Evolutionary conservation across 2,329 filamentous ascomycete genomes (phyloP).

Genomic region (Colletotrichum eremochloae): DNA sequence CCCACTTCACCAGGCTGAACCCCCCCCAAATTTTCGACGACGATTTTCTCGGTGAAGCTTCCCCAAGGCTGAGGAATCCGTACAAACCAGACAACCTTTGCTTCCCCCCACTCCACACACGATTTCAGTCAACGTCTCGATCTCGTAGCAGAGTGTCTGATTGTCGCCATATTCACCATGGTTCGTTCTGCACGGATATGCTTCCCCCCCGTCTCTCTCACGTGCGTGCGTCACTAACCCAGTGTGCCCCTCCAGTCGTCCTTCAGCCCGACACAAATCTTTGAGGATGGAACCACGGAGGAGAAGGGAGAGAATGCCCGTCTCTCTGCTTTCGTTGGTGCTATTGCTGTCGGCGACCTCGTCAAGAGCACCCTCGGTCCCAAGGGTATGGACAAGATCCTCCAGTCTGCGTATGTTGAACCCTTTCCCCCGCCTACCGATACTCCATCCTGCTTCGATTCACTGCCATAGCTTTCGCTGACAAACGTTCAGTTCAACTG

Average conservation of each 20-base stretch:
- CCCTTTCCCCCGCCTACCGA: slow-evolving; percentile 13
- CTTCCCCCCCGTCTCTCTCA: neutral
- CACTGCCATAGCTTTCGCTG: slow-evolving; percentile 40
- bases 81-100: slow-evolving; percentile 33
- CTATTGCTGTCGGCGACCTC: slow-evolving; percentile 96
- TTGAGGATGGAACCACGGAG: slow-evolving; percentile 95
- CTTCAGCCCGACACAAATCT: slow-evolving; percentile 96
- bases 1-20: slow-evolving; percentile 42
- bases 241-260: slow-evolving; percentile 58
- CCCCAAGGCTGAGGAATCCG: slow-evolving; percentile 41
- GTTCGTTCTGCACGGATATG: slow-evolving; percentile 15
- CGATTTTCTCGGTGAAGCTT: slow-evolving; percentile 41
- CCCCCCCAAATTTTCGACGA: slow-evolving; percentile 40
- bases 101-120: slow-evolving; percentile 21
- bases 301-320: slow-evolving; percentile 99
- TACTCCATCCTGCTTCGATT: slow-evolving; percentile 18
- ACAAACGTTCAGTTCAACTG: slow-evolving; percentile 77
- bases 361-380: slow-evolving; percentile 98
- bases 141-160: slow-evolving; percentile 36
- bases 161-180: slow-evolving; percentile 33
- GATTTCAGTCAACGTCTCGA: slow-evolving; percentile 28
- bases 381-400: slow-evolving; percentile 99
- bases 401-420: slow-evolving; percentile 86
- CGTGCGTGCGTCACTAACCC: slow-evolving; percentile 1
- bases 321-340: slow-evolving; percentile 97